These are phyloP conservation scores for Clarireedia homoeocarpa DNA, from an alignment of 2,329 filamentous ascomycete genomes.

Conservation along the genomic window DNA sequence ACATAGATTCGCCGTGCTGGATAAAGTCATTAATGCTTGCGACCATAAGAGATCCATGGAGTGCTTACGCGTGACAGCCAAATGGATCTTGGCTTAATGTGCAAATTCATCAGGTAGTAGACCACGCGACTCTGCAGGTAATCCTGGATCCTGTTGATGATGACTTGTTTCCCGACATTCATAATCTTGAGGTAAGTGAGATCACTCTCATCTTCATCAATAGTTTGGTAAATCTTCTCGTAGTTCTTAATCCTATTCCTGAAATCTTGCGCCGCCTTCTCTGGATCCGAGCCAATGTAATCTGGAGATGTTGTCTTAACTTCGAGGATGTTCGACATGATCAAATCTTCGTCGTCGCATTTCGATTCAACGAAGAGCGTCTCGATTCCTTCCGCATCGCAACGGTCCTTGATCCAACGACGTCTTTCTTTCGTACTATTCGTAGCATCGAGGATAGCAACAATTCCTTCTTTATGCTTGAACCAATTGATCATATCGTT, in stretches of 20 bases:
- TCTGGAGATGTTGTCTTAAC: conserved; percentile 96
- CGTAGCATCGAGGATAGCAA: conserved; percentile 92
- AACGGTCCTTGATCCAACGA: conserved; percentile 82
- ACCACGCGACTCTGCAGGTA: conserved; percentile 94
- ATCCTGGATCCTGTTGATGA: conserved; percentile 96
- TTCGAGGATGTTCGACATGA: conserved; percentile 97
- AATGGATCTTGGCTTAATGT: conserved; percentile 92
- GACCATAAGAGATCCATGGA: background rate
- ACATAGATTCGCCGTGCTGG: conserved; percentile 89
- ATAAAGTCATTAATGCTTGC: conserved; percentile 13
- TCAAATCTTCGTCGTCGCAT: conserved; percentile 90
- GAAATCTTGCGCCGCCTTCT: conserved; percentile 85
- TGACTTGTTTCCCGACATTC: conserved; percentile 89
- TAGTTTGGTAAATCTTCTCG: conserved; percentile 91
- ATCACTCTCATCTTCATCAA: conserved; percentile 80
- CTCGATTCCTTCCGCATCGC: conserved; percentile 69
- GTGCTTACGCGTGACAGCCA: conserved; percentile 81
- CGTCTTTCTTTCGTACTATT: conserved; percentile 89
- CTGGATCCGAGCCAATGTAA: conserved; percentile 89
- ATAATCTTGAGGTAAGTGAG: conserved; percentile 97
- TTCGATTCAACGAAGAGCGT: conserved; percentile 95
- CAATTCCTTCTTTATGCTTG: conserved; percentile 64
- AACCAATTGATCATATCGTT: conserved; percentile 96
- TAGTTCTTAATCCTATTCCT: conserved; percentile 92
- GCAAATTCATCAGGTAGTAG: conserved; percentile 97